Evolutionary conservation across 1,284 basidiomycete species (phyloP), one percentile per base, ranked within the genome.

Genomic region (Melanopsichium pennsylvanicum): DNA sequence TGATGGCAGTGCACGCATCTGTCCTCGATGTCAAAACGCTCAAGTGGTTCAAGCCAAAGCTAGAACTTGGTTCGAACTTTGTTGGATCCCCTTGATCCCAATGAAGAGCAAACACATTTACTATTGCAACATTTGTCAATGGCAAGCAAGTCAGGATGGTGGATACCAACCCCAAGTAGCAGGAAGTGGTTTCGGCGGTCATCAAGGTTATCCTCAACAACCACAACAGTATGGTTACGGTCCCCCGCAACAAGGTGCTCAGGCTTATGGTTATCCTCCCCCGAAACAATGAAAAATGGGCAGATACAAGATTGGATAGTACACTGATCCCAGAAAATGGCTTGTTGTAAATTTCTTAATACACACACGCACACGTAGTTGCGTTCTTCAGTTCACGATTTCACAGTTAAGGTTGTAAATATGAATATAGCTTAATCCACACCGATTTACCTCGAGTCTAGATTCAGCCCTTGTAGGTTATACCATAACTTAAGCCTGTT

Each of bases 101-200:
- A 64, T 77, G 47, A 70, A 67, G 41, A 36, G 48, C 6, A 63
- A 62, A 34, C 75, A 79, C 43, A 72, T 80, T 41, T 80, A 57
- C 61, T 48, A 66, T 33, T 80, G 78, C 51, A 72, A 72, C 46
- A 80, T 80, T 41, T 80, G 78, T 39, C 74, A 78, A 43, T 80
- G 77, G 77, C 74, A 71, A 36, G 36, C 62, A 7, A 44, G 52
- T 1, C 71, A 72, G 29, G 72, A 74, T 31, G 72, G 72, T 4
- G 67, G 70, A 16, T 80, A 51, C 62, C 71, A 76, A 47, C 78
- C 78, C 2, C 71, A 61, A 25, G 43, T 57, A 0, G 74, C 74
- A 0, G 39, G 38, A 4, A 69, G 60, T 2, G 73, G 68, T 3
- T 66, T 56, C 22, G 62, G 58, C 5, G 54, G 60, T 15, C 51